Base-by-base conservation (phyloP, 768 basidiomycete species). In the Boletus coccyginus region DNA sequence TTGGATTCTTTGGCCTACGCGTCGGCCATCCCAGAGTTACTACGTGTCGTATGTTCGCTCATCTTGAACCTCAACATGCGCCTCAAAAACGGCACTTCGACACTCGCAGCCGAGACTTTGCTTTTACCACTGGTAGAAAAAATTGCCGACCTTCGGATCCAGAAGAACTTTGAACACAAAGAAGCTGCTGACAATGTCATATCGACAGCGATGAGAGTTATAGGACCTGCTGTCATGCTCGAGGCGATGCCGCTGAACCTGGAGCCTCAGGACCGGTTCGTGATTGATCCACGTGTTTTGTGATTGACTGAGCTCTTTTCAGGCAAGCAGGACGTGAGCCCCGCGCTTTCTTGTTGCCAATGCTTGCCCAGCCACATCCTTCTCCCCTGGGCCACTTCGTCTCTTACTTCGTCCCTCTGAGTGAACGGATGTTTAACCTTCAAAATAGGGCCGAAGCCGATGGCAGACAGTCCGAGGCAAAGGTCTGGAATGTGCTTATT, bases 401-500 rank as follows among this genome's bases (percentile, higher is more conserved):
- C 35, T 81, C 83, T 3, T 92, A 91, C 71, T 98, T 98, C 62
- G 89, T 98, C 9, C 96, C 96, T 17, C 74, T 98, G 47, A 97
- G 94, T 46, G 95, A 98, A 71, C 80, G 86, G 17, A 87, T 98
- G 81, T 99, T 98, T 66, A 83, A 92, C 65, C 74, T 92, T 38
- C 90, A 95, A 67, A 85, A 90, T 57, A 86, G 81, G 16, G 90
- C 93, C 0, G 90, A 91, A 60, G 75, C 78, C 8, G 87, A 87
- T 52, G 84, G 82, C 13, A 83, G 86, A 38, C 81, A 80, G 49
- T 86, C 90, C 0, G 94, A 98, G 71, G 90, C 89, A 14, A 99
- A 98, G 73, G 87, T 98, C 38, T 99, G 94, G 92, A 90, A 85
- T 60, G 94, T 96, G 12, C 81, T 98, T 44, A 86, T 98, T 24